Evolutionary conservation across 164 flowering plant genomes (phyloP).

Genomic region (Pachysandra terminalis): DNA sequence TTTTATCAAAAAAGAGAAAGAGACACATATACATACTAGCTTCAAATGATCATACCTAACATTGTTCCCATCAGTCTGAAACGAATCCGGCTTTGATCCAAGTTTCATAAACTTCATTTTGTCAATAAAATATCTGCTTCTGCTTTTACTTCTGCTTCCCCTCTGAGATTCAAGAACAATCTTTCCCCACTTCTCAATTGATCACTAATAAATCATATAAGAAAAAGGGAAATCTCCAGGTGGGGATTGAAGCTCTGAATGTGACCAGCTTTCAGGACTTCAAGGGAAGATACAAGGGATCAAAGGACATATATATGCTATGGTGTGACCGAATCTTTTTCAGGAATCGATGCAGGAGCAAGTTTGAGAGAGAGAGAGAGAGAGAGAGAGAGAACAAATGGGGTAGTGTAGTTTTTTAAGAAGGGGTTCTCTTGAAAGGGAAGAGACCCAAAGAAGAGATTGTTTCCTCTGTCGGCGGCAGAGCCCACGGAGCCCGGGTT

Average conservation of each 20-base stretch:
- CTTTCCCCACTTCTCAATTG: constrained; percentile 22
- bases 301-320: constrained; percentile 37
- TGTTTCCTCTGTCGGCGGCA: constrained; percentile 77
- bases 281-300: constrained; percentile 33
- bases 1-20: background rate
- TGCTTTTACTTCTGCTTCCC: constrained; percentile 14
- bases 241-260: constrained; percentile 40
- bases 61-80: constrained; percentile 72
- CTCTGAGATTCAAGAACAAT: constrained; percentile 13
- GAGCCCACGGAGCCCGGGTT: constrained; percentile 70
- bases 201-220: constrained; percentile 14
- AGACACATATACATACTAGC: background rate
- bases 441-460: constrained; percentile 45
- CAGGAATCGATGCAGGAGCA: constrained; percentile 36
- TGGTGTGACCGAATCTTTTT: constrained; percentile 50
- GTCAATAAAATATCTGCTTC: constrained; percentile 21
- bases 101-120: constrained; percentile 99
- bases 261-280: constrained; percentile 28
- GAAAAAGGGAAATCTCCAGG: constrained; percentile 20
- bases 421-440: constrained; percentile 48
- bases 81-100: constrained; percentile 93
- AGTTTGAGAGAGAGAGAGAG: constrained; percentile 3
- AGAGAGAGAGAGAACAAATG: constrained; percentile 29
- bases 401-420: constrained; percentile 24
- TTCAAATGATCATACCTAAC: constrained; percentile 50